Evolutionary conservation across 805 yeast genomes (phyloP), one percentile per base, ranked within the genome.

Genomic region (Metahyphopichia silvanorum): DNA sequence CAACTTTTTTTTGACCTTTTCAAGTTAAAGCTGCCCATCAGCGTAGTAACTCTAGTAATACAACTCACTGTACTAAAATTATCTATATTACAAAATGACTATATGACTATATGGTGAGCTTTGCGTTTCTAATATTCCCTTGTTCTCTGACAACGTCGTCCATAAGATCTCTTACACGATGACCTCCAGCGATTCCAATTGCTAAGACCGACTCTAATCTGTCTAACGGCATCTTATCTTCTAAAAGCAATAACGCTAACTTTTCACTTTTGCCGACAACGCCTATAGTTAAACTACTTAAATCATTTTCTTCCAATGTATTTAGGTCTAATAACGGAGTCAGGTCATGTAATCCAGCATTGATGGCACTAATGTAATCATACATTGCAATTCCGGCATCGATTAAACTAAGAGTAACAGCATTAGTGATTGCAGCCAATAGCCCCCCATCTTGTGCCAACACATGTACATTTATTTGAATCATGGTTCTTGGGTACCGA

Each of bases 371-470:
- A 11, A 91, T 82, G 53, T 86, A 89, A 54, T 93, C 98, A 51
- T 82, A 84, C 82, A 93, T 81, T 4, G 96, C 83, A 28, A 93
- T 81, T 31, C 98, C 98, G 2, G 98, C 97, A 60, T 93, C 98
- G 21, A 93, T 78, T 27, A 93, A 67, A 0, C 96, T 97, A 46
- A 93, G 63, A 1, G 96, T 86, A 26, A 86, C 76, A 7, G 97
- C 86, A 53, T 93, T 93, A 26, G 86, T 71, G 43, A 93, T 77
- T 1, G 84, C 71, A 0, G 95, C 76, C 42, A 91, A 57, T 16
- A 91, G 53, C 0, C 95, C 95, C 23, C 98, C 98, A 51, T 93
- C 98, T 49, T 87, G 86, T 10, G 87, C 79, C 33, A 93, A 65
- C 0, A 93, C 88, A 43, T 86, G 85, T 5, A 89, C 65, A 27